Conservation (phyloP, 2,329 filamentous ascomycete genomes). For the Trichoderma sp. region DNA sequence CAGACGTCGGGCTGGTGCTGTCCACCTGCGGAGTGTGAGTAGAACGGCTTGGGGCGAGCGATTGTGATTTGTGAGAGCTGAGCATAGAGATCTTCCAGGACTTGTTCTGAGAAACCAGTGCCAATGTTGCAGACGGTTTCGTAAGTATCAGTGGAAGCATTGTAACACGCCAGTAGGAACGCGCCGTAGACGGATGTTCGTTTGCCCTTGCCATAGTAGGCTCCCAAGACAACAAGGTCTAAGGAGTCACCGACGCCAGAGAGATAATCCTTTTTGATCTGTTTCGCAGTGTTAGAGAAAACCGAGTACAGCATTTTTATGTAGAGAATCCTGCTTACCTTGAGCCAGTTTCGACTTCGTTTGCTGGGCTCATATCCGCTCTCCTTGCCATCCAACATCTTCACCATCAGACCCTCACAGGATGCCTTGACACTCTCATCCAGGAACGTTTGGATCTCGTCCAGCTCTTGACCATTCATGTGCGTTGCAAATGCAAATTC, state of each 20-base stretch:
- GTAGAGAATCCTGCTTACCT: slow-evolving; percentile 53
- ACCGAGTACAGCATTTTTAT: background rate
- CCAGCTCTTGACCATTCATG: slow-evolving; percentile 83
- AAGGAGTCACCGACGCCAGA: slow-evolving; percentile 91
- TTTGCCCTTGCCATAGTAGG: slow-evolving; percentile 92
- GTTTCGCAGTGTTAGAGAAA: background rate
- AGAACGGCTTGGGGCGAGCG: slow-evolving; percentile 90
- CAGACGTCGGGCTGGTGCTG: slow-evolving; percentile 98
- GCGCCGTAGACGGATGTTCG: slow-evolving; percentile 94
- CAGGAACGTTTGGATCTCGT: slow-evolving; percentile 88
- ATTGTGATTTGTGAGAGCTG: slow-evolving; percentile 76
- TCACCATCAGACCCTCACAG: slow-evolving; percentile 98
- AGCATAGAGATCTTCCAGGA: slow-evolving; percentile 81
- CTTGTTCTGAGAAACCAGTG: slow-evolving; percentile 92
- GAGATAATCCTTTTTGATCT: slow-evolving; percentile 98
- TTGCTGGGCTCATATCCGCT: slow-evolving; percentile 96
- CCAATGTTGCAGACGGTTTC: slow-evolving; percentile 98
- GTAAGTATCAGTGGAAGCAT: slow-evolving; percentile 73
- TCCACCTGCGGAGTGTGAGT: slow-evolving; percentile 75
- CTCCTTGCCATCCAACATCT: slow-evolving; percentile 93
- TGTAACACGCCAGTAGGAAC: slow-evolving; percentile 94
- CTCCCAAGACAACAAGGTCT: slow-evolving; percentile 91
- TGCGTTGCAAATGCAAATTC: slow-evolving; percentile 88
- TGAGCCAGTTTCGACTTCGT: slow-evolving; percentile 96
- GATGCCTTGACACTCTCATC: slow-evolving; percentile 95